Evolutionary conservation across 179 eudicot species (phyloP).

Genomic region (Vitellaria paradoxa): DNA sequence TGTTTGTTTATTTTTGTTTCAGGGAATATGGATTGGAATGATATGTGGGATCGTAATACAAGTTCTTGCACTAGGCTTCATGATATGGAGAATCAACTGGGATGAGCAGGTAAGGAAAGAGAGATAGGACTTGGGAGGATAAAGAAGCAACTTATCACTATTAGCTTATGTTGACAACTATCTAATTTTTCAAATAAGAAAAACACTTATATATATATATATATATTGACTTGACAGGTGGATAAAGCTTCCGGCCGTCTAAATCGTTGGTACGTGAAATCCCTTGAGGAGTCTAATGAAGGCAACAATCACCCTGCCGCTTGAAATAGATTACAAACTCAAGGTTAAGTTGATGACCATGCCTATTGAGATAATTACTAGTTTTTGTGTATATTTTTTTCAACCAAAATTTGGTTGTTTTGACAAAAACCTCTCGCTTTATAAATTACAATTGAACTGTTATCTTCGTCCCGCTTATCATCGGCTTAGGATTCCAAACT

Average conservation of each 20-base stretch:
- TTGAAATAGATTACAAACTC: not conserved
- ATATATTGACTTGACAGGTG: constrained; percentile 10
- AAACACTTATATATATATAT: not conserved
- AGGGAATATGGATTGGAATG: constrained; percentile 40
- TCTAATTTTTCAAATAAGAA: too few relatives aligned
- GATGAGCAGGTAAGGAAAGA: constrained; percentile 31
- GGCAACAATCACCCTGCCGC: constrained; percentile 5
- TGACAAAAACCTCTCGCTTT: too few relatives aligned
- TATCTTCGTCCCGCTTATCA: too few relatives aligned
- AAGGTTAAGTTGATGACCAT: too few relatives aligned
- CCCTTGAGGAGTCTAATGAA: constrained; percentile 19
- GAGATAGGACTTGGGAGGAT: not conserved
- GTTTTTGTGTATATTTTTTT: too few relatives aligned
- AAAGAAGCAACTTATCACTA: not conserved
- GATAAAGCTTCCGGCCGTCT: constrained; percentile 23
- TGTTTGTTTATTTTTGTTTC: not conserved
- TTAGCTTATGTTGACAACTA: not conserved
- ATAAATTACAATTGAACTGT: too few relatives aligned
- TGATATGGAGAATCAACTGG: constrained; percentile 44
- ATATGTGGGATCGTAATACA: constrained; percentile 24
- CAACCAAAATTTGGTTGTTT: too few relatives aligned
- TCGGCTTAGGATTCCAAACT: too few relatives aligned
- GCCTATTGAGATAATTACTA: too few relatives aligned
- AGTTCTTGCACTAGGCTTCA: constrained; percentile 16
- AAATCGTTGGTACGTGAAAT: constrained; percentile 18